Evolutionary conservation across 306 rosid species (phyloP).

Genomic region (Quillaja saponaria): DNA sequence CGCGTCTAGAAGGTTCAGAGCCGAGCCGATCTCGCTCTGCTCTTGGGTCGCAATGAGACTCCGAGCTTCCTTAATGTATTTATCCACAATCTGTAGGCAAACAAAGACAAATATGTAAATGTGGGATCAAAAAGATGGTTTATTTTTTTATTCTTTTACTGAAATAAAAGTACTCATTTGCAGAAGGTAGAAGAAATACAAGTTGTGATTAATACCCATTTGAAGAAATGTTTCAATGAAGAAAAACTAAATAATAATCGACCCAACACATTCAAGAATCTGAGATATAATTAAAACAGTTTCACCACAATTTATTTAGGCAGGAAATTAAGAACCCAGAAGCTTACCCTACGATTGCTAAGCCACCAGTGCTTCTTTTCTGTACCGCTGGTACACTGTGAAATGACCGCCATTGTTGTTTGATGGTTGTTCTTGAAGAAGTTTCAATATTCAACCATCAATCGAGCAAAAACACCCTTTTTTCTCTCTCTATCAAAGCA

Average conservation of each 20-base stretch:
- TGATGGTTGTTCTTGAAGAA: slow-evolving; percentile 5
- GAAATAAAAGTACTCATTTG: not conserved
- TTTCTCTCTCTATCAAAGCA: slow-evolving; percentile 31
- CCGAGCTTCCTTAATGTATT: slow-evolving; percentile 71
- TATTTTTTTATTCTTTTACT: not conserved
- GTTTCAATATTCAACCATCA: slow-evolving; percentile 31
- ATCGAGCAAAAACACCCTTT: slow-evolving; percentile 19
- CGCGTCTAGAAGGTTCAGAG: slow-evolving; percentile 74
- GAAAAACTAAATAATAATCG: not conserved
- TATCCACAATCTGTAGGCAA: slow-evolving; percentile 68
- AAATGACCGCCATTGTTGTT: slow-evolving; percentile 52
- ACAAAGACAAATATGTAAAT: not conserved
- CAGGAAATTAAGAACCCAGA: not conserved
- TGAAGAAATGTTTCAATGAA: not conserved
- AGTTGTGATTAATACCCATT: not conserved
- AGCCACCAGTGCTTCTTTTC: slow-evolving; percentile 99
- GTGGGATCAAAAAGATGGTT: not conserved
- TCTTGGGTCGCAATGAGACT: slow-evolving; percentile 68
- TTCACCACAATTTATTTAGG: not conserved
- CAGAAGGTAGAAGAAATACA: not conserved
- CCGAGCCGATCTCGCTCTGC: slow-evolving; percentile 61
- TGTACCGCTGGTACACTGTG: slow-evolving; percentile 44
- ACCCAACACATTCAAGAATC: not conserved
- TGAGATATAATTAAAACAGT: too few relatives aligned
- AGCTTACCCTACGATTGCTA: slow-evolving; percentile 69